Conservation (phyloP, 1,284 basidiomycete genomes). For the Athelia sp. region DNA sequence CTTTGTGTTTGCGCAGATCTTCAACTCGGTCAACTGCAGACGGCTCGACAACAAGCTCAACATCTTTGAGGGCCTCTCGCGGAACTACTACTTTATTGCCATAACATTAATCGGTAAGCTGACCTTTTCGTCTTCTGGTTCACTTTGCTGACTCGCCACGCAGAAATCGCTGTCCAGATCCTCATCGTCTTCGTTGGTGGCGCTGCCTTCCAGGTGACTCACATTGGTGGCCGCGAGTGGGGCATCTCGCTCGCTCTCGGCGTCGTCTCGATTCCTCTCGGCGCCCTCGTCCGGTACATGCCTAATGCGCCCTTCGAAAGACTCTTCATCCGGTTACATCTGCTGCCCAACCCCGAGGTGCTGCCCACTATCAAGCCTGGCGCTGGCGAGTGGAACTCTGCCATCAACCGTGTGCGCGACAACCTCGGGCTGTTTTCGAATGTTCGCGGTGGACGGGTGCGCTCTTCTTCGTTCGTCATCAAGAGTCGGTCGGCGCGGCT, state of each 20-base stretch:
- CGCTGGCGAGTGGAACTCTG: constrained; percentile 61
- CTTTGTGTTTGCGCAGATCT: constrained; percentile 96
- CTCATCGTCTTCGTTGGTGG: constrained; percentile 91
- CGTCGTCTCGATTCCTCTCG: constrained; percentile 83
- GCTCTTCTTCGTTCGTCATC: constrained; percentile 78
- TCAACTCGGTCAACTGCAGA: constrained; percentile 91
- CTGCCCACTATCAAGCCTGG: constrained; percentile 65
- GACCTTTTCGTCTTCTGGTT: neutral
- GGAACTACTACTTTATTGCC: constrained; percentile 84
- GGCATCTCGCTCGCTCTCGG: constrained; percentile 89
- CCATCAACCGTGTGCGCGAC: constrained; percentile 76
- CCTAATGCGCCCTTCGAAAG: constrained; percentile 81
- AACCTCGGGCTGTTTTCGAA: constrained; percentile 79
- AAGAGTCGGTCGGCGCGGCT: constrained; percentile 65
- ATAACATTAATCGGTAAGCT: constrained; percentile 79
- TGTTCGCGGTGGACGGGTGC: constrained; percentile 81
- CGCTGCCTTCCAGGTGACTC: constrained; percentile 85
- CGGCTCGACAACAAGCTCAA: constrained; percentile 85
- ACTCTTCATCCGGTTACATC: constrained; percentile 57
- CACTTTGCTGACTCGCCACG: neutral
- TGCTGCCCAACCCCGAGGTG: constrained; percentile 64
- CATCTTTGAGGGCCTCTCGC: constrained; percentile 79
- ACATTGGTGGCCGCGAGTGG: constrained; percentile 83
- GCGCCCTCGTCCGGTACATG: constrained; percentile 74
- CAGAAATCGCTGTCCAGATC: constrained; percentile 85